Percentiles rank a stretch among this genome's conserved stretches.
These are phyloP conservation scores for Arthrobotrys megalospora DNA, from an alignment of 2,329 filamentous ascomycete species.

Conservation along the genomic window DNA sequence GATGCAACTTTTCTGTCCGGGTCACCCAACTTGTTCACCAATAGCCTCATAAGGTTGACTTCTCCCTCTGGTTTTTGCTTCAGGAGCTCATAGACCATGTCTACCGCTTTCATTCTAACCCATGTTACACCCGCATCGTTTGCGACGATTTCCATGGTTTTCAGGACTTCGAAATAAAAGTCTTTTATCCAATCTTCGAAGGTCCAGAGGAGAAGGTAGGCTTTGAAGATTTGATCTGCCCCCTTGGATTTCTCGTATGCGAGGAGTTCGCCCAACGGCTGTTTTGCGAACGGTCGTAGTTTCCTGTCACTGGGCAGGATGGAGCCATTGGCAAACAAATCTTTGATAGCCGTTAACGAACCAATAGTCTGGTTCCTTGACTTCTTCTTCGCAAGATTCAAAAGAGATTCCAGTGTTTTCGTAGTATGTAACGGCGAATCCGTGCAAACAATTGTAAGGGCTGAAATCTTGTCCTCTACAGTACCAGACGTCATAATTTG, in stretches of 20 bases:
- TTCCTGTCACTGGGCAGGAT: conserved; percentile 87
- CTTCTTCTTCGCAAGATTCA: conserved; percentile 89
- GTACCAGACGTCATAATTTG: conserved; percentile 98
- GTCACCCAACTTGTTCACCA: conserved; percentile 98
- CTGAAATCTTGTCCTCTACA: conserved; percentile 95
- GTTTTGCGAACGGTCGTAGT: conserved; percentile 82
- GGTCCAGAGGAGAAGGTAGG: conserved; percentile 87
- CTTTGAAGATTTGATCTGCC: conserved; percentile 75
- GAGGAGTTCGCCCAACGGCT: conserved; percentile 75
- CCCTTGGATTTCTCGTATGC: conserved; percentile 77
- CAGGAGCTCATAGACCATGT: conserved; percentile 90
- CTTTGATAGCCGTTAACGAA: conserved; percentile 92
- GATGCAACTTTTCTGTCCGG: conserved; percentile 96
- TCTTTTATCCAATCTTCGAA: conserved; percentile 97
- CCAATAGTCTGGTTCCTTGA: conserved; percentile 93
- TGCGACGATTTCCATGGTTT: conserved; percentile 92
- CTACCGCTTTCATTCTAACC: conserved; percentile 87
- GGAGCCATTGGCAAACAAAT: conserved; percentile 90
- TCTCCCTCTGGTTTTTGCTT: conserved; percentile 98
- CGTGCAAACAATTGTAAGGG: conserved; percentile 91
- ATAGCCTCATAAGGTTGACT: conserved; percentile 87
- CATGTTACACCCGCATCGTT: conserved; percentile 91
- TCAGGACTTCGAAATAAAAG: conserved; percentile 92
- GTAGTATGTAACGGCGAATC: conserved; percentile 95
- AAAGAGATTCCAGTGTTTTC: conserved; percentile 87